Percentiles rank a stretch among this genome's conserved stretches.
Conservation (phyloP, 169 alveolate species). For the Plasmodium falciparum region DNA sequence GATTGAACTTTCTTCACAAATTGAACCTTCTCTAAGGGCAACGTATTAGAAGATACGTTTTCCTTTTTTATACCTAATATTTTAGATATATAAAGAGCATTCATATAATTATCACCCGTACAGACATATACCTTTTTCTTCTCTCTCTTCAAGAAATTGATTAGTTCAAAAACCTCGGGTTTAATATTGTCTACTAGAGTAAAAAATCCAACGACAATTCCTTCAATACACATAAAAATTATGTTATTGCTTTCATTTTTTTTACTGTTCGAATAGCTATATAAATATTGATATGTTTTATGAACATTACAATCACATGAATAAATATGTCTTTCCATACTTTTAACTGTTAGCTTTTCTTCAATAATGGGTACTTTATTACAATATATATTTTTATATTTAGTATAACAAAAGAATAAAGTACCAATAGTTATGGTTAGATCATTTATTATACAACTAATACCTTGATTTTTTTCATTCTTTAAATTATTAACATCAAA, state of each 20-base stretch:
- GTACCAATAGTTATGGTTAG: conserved; percentile 73
- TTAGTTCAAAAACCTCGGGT: conserved; percentile 66
- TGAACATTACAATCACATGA: conserved; percentile 75
- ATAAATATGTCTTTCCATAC: conserved; percentile 40
- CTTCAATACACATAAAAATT: conserved; percentile 74
- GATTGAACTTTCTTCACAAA: conserved; percentile 64
- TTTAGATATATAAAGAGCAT: conserved; percentile 70
- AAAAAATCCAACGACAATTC: conserved; percentile 64
- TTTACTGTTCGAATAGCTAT: conserved; percentile 66
- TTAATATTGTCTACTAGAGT: conserved; percentile 61
- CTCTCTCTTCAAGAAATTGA: conserved; percentile 28
- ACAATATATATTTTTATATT: conserved; percentile 61
- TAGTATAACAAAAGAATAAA: conserved; percentile 46
- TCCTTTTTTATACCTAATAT: conserved; percentile 55
- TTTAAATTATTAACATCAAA: conserved; percentile 46
- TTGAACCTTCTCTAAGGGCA: conserved; percentile 71
- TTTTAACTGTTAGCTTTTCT: conserved; percentile 40
- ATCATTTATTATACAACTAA: conserved; percentile 50
- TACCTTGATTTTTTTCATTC: conserved; percentile 68
- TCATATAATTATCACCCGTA: conserved; percentile 71
- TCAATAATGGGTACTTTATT: conserved; percentile 8
- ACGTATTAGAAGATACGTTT: conserved; percentile 54
- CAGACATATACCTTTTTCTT: conserved; percentile 63
- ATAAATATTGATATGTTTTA: conserved; percentile 67
- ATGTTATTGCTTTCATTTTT: conserved; percentile 70